Evolutionary conservation across 257 asterid genomes (phyloP), one percentile per base, ranked within the genome.

Genomic region (Nicotiana obtusifolia): DNA sequence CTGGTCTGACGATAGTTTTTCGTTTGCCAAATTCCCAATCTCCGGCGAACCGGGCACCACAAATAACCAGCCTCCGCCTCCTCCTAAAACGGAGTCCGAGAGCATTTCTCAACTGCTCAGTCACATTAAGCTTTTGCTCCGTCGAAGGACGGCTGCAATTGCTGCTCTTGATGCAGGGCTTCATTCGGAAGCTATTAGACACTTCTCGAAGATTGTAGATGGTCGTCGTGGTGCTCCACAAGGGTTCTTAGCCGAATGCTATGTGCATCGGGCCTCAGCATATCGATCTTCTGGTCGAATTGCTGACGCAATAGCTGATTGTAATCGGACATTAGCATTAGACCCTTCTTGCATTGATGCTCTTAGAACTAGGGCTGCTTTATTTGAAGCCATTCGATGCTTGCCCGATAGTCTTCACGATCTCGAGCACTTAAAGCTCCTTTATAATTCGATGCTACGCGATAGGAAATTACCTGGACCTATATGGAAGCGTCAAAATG

Each of bases 221-320:
- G 90, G 96, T 82, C 94, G 97, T 17, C 92, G 96, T 1, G 95
- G 93, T 1, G 97, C 94, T 35, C 94, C 97, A 0, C 94, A 89
- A 79, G 93, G 92, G 0, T 93, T 91, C 82, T 80, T 93, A 1
- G 86, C 97, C 0, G 94, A 93, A 61, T 93, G 97, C 64, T 91
- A 87, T 78, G 88, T 90, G 57, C 96, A 85, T 79, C 88, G 97
- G 16, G 96, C 96, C 1, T 82, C 90, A 2, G 95, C 95, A 54
- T 93, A 76, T 44, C 84, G 84, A 28, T 87, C 92, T 4, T 89
- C 94, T 14, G 94, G 96, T 0, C 82, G 96, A 69, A 53, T 90
- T 7, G 93, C 94, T 4, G 96, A 93, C 24, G 93, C 97, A 0
- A 91, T 93, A 1, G 93, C 97, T 0, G 97, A 93, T 82, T 93